Conservation (phyloP, 2,329 filamentous ascomycete genomes). For the Talaromyces islandicus region DNA sequence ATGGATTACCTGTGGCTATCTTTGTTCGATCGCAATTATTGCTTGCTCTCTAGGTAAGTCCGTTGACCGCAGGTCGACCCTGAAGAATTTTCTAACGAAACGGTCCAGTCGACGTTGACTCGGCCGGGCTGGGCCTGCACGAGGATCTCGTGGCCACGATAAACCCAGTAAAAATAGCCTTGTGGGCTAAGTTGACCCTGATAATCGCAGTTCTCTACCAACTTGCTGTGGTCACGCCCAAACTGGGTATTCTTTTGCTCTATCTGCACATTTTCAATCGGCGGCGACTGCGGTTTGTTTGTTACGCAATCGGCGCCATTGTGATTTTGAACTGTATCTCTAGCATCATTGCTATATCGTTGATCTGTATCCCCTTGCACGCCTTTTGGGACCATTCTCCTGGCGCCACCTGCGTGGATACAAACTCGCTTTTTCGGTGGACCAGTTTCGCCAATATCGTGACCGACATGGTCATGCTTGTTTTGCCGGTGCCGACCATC, state of each 20-base stretch:
- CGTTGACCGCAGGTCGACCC: neutral
- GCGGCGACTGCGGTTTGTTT: neutral
- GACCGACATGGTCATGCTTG: neutral
- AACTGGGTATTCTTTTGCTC: neutral
- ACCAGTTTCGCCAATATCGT: neutral
- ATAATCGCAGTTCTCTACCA: neutral
- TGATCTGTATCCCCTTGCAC: neutral
- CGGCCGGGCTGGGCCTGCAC: neutral
- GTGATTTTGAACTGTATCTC: neutral
- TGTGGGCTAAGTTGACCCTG: neutral
- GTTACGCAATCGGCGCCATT: neutral
- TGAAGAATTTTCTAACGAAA: neutral
- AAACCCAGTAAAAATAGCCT: neutral
- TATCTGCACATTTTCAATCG: neutral
- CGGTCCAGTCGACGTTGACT: neutral
- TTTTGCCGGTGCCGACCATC: neutral
- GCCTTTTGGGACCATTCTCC: neutral
- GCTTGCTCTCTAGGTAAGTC: neutral
- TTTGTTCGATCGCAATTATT: neutral
- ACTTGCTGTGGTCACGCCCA: neutral
- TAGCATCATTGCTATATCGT: neutral
- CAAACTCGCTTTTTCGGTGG: neutral
- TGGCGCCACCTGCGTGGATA: neutral
- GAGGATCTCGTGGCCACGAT: neutral
- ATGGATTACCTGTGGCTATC: neutral